phyloP scores from a whole-genome alignment of 2,329 filamentous ascomycete genomes.

The Dendrostoma leiphaemia region DNA sequence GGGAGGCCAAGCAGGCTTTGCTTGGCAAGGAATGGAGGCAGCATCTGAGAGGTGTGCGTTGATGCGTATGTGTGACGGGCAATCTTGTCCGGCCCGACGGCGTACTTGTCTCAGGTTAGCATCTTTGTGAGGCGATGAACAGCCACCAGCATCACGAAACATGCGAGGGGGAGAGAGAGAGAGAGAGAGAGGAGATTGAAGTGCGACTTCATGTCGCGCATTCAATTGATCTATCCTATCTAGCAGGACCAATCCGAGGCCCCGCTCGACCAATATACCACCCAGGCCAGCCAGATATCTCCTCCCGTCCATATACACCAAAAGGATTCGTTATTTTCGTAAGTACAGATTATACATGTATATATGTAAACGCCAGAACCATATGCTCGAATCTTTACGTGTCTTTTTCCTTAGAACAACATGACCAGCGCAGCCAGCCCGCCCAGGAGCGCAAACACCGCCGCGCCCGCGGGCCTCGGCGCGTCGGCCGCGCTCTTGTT shows the following conservation, averaged over 20 bases:
- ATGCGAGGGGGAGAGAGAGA: too few species aligned
- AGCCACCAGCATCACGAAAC: not conserved
- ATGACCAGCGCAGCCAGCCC: slow-evolving; percentile 11
- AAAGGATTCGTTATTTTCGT: not conserved
- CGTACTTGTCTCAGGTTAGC: too few species aligned
- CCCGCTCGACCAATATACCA: not conserved
- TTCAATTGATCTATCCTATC: slow-evolving; percentile 3
- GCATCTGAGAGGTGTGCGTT: too few species aligned
- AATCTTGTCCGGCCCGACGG: not conserved
- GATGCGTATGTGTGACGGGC: too few species aligned
- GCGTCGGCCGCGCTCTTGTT: not conserved
- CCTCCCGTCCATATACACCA: not conserved
- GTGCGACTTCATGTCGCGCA: not conserved
- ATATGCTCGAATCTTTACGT: not conserved
- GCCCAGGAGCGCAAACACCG: slow-evolving; percentile 9
- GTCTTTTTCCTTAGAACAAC: slow-evolving; percentile 2
- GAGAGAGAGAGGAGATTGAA: too few species aligned
- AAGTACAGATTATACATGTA: not conserved
- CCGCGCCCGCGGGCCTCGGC: not conserved
- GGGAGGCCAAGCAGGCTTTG: too few species aligned
- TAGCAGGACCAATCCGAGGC: not conserved
- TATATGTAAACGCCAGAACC: not conserved
- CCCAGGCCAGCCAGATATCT: not conserved
- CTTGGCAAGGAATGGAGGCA: too few species aligned
- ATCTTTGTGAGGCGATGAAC: too few species aligned